phyloP scores from a whole-genome alignment of 2,329 filamentous ascomycete species.

The Cladosporium halotolerans region DNA sequence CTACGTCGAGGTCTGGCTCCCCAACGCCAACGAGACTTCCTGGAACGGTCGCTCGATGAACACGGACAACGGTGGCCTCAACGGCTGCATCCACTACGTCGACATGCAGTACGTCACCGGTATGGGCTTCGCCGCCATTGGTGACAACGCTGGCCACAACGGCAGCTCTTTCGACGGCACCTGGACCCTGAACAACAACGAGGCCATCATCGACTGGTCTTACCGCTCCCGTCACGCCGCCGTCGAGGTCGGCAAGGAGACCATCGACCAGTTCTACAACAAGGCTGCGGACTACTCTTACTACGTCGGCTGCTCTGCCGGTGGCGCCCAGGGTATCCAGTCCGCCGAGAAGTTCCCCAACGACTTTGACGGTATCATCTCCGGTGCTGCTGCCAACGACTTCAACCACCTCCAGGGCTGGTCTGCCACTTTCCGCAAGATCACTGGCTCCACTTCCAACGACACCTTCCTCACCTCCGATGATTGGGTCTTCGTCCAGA shows the following conservation, averaged over 20 bases:
- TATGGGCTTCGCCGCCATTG: slow-evolving; percentile 29
- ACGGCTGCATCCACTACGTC: slow-evolving; percentile 29
- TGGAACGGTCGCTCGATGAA: slow-evolving; percentile 32
- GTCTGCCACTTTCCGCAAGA: slow-evolving; percentile 38
- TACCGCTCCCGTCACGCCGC: slow-evolving; percentile 29
- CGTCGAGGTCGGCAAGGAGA: slow-evolving; percentile 28
- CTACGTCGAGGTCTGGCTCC: slow-evolving; percentile 43
- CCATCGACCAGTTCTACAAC: slow-evolving; percentile 34
- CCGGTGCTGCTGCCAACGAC: slow-evolving; percentile 39
- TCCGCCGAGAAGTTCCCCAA: slow-evolving; percentile 40
- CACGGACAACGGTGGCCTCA: slow-evolving; percentile 31
- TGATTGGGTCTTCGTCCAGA: slow-evolving; percentile 39
- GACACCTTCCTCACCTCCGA: slow-evolving; percentile 36
- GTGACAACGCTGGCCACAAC: slow-evolving; percentile 31
- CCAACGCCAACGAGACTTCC: slow-evolving; percentile 25
- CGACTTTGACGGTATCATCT: slow-evolving; percentile 45
- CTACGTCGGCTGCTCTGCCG: slow-evolving; percentile 45
- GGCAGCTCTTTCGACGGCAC: slow-evolving; percentile 27
- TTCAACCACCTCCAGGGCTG: slow-evolving; percentile 40
- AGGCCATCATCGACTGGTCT: slow-evolving; percentile 28
- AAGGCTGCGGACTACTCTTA: slow-evolving; percentile 37
- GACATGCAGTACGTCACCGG: slow-evolving; percentile 29
- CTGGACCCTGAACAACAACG: slow-evolving; percentile 26
- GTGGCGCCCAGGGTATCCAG: slow-evolving; percentile 44
- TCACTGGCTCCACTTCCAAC: slow-evolving; percentile 34